These are phyloP conservation scores for Hibiscus syriacus DNA, from an alignment of 345 rosid genomes.

Conservation along the genomic window DNA sequence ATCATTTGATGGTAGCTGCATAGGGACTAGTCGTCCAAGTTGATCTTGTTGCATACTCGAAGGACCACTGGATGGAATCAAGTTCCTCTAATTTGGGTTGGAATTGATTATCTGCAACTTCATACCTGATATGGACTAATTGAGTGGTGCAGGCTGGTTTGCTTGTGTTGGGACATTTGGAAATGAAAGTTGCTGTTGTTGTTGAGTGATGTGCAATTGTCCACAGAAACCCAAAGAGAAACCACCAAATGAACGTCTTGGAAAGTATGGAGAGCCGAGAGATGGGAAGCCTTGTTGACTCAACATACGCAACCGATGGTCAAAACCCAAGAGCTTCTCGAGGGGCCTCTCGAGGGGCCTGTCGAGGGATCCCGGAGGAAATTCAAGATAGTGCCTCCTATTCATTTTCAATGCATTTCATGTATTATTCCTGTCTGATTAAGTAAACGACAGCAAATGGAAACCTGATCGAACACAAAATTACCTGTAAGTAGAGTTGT, in stretches of 20 bases:
- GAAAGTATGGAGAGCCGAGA: neutral
- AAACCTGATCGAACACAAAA: too few species aligned
- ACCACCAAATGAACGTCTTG: neutral
- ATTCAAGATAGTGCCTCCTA: slow-evolving; percentile 17
- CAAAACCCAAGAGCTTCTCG: slow-evolving; percentile 11
- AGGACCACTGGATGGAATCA: neutral
- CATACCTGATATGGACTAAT: slow-evolving; percentile 1
- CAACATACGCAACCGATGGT: neutral
- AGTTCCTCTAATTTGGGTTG: too few species aligned
- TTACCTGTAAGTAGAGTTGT: slow-evolving; percentile 9
- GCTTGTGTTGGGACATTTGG: neutral
- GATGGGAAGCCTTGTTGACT: slow-evolving; percentile 6
- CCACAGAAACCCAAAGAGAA: neutral
- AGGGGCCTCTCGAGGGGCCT: slow-evolving; percentile 8
- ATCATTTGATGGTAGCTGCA: neutral
- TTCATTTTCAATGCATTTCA: neutral
- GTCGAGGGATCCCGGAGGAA: slow-evolving; percentile 9
- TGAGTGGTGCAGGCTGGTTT: neutral
- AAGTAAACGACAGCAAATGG: too few species aligned
- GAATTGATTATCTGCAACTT: too few species aligned
- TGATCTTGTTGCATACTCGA: neutral
- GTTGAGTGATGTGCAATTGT: neutral
- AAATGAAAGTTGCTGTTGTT: neutral
- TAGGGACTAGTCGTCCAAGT: neutral
- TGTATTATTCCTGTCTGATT: neutral